Evolutionary conservation across 2,329 filamentous ascomycete genomes (phyloP).

Genomic region (Penicillium sp.): DNA sequence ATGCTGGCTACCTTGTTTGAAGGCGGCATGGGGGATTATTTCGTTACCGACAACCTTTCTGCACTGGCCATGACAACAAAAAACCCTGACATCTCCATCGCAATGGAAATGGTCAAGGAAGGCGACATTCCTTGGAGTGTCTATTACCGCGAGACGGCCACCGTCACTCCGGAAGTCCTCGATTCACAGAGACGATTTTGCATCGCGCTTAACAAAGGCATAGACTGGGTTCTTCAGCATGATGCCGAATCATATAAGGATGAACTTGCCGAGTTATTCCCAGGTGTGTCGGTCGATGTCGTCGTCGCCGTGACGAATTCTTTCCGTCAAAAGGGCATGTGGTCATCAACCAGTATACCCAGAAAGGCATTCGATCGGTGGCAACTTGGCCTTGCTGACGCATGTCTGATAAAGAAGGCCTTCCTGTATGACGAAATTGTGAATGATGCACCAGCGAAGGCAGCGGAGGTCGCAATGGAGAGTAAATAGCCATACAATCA

Average conservation of each 20-base stretch:
- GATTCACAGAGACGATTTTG: constrained; percentile 4
- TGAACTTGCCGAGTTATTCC: constrained; percentile 7
- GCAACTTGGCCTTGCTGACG: constrained; percentile 3
- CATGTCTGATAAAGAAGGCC: not conserved
- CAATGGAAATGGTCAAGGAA: constrained; percentile 5
- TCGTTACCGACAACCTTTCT: constrained; percentile 8
- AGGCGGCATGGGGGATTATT: constrained; percentile 10
- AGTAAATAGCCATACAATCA: not conserved
- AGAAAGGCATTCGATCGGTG: not conserved
- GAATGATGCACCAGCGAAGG: not conserved
- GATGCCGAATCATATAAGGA: constrained; percentile 5
- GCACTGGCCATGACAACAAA: not conserved
- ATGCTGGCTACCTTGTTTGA: constrained; percentile 7
- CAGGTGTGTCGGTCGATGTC: constrained; percentile 3
- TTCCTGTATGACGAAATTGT: not conserved
- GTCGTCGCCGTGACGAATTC: constrained; percentile 1
- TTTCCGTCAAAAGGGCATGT: constrained; percentile 9
- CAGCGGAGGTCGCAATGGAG: not conserved
- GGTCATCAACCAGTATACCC: constrained; percentile 1
- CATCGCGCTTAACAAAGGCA: constrained; percentile 4
- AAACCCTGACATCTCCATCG: constrained; percentile 1
- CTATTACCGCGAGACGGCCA: constrained; percentile 8
- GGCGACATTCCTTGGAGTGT: constrained; percentile 9
- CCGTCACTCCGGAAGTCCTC: constrained; percentile 4
- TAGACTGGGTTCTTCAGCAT: constrained; percentile 6